Evolutionary conservation across 306 rosid genomes (phyloP), one percentile per base, ranked within the genome.

Genomic region (Quercus suber): DNA sequence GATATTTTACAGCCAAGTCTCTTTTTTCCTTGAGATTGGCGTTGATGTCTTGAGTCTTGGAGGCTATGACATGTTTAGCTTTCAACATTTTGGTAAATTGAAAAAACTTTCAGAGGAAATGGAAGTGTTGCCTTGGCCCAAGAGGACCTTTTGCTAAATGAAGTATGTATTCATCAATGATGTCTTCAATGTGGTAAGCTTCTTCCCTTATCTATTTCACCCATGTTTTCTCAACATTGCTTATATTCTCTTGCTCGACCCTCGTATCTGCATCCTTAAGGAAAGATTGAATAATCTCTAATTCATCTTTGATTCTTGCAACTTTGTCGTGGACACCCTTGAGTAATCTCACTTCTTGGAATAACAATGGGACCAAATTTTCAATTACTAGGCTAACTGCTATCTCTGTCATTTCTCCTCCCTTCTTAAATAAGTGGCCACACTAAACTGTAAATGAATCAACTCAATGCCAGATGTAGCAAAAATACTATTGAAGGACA

Each of bases 151-250:
- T 12, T 18, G 30, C 63, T 41, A 76, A 1, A 57, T 28, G 27
- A 19, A 23, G 35, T n/a, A 63, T 1, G 82, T 79, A 79, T 9
- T 58, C 72, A 9, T 79, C 73, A 2, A 76, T 0, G n/a, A 0
- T 63, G 30, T 76, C 82, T 60, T 79, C 82, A 5, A 72, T 79
- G 30, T 68, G 67, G 15, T 31, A 64, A 64, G 82, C 56, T 28
- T 58, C 56, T 5, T 72, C 78, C 18, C 73, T 60, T 9, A 60
- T 9, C 8, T 72, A 70, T 35, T 67, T 56, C 52, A 80, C 74
- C 83, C 74, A 80, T 6, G 33, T 25, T 17, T 21, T 73, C 17
- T 8, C 43, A 5, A 21, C 27, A 2, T 52, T 31, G n/a, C 68
- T 73, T 11, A 30, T 51, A 0, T 64, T 59, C 17, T 70, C 64